Evolutionary conservation across 192 early-diverging fungal genomes (phyloP).

Genomic region (Backusella morwellensis): DNA sequence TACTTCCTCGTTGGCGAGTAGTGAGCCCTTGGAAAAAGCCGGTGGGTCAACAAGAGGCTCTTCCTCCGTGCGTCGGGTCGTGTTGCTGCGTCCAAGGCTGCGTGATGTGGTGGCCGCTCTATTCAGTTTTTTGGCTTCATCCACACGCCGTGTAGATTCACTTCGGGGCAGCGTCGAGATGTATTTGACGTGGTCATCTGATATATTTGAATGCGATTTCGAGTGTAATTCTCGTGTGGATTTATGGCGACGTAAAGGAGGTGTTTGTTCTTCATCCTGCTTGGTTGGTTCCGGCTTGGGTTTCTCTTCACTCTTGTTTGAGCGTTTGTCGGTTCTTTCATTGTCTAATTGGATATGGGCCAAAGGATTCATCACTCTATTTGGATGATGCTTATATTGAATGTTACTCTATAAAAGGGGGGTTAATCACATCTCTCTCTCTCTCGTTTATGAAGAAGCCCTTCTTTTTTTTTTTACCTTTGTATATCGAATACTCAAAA

Average conservation of each 20-base stretch:
- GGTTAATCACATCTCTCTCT: not conserved
- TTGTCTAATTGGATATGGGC: not conserved
- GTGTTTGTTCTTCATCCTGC: not conserved
- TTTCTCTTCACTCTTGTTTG: not conserved
- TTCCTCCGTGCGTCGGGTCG: not conserved
- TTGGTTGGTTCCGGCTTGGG: not conserved
- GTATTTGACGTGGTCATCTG: not conserved
- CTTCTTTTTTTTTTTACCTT: slow-evolving; percentile 51
- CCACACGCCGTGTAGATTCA: slow-evolving; percentile 13
- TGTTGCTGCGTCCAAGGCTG: not conserved
- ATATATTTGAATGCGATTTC: not conserved
- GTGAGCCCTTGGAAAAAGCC: slow-evolving; percentile 13
- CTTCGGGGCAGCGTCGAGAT: slow-evolving; percentile 3
- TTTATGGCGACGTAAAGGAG: slow-evolving; percentile 12
- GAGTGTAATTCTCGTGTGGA: slow-evolving; percentile 12
- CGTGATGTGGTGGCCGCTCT: not conserved
- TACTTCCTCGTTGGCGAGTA: slow-evolving; percentile 7
- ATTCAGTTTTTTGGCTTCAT: not conserved
- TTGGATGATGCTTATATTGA: slow-evolving; percentile 24
- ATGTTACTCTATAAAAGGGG: slow-evolving; percentile 9
- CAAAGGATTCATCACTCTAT: slow-evolving; percentile 15
- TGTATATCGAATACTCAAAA: slow-evolving; percentile 61
- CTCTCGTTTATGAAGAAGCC: too few species aligned
- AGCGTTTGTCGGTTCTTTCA: not conserved
- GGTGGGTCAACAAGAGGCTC: slow-evolving; percentile 7